phyloP scores from a whole-genome alignment of 202 grass and related monocot species.

The Elaeis oleifera region DNA sequence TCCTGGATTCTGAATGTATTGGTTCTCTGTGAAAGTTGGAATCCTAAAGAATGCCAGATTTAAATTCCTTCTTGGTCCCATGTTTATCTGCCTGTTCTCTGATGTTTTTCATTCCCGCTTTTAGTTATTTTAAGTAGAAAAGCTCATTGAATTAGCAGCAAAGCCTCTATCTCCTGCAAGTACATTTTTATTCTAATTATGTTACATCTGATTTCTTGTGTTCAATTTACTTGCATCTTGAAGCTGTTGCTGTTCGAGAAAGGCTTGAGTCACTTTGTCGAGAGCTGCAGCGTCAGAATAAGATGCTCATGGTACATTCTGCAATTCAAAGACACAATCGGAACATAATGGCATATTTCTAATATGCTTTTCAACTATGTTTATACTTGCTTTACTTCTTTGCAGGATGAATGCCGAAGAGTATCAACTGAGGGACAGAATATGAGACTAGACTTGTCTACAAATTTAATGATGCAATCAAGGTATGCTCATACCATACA shows the following conservation, averaged over 20 bases:
- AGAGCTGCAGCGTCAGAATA: constrained; percentile 94
- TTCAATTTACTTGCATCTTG: constrained; percentile 15
- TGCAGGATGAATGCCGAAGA: constrained; percentile 78
- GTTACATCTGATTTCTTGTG: too few relatives aligned
- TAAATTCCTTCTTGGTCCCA: too few relatives aligned
- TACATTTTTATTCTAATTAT: too few relatives aligned
- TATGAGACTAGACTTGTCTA: constrained; percentile 77
- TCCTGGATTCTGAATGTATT: too few relatives aligned
- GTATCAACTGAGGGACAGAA: constrained; percentile 80
- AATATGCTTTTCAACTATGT: constrained; percentile 6
- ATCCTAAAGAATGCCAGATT: too few relatives aligned
- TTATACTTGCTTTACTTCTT: constrained; percentile 23
- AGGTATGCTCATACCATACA: constrained; percentile 41
- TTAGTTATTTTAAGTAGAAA: too few relatives aligned
- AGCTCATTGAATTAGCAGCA: too few relatives aligned
- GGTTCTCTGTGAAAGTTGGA: too few relatives aligned
- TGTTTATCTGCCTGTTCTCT: too few relatives aligned
- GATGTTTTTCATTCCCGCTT: too few relatives aligned
- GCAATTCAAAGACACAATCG: constrained; percentile 11
- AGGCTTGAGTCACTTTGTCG: constrained; percentile 92
- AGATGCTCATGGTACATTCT: constrained; percentile 74
- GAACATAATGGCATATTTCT: not conserved
- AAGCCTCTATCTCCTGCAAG: too few relatives aligned
- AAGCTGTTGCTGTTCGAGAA: constrained; percentile 82
- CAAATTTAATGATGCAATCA: constrained; percentile 89